Percentiles rank a stretch among this genome's conserved stretches.
Conservation (phyloP, 345 rosid species). For the Hibiscus tridactylites region DNA sequence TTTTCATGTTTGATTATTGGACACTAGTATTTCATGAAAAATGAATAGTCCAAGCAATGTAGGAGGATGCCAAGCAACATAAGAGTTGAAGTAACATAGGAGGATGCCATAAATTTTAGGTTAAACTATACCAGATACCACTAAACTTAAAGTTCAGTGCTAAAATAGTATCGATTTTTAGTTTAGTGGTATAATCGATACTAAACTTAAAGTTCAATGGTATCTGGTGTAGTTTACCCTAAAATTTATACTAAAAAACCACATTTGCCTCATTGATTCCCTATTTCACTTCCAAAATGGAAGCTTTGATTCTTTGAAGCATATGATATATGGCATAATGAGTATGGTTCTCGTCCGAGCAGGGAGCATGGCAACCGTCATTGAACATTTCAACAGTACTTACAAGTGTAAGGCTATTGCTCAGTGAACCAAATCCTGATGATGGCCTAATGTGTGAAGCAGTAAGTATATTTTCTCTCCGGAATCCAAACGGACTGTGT, state of each 20-base stretch:
- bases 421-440: conserved; percentile 78
- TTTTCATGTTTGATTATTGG: too few species aligned
- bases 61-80: too few species aligned
- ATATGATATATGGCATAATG: not conserved
- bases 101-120: not conserved
- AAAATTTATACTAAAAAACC: not conserved
- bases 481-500: not conserved
- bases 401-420: conserved; percentile 56
- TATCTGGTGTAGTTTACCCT: too few species aligned
- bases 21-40: too few species aligned
- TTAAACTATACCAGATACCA: too few species aligned
- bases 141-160: too few species aligned
- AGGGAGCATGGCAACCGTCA: conserved; percentile 95
- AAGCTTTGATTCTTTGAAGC: not conserved
- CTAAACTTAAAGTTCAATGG: too few species aligned
- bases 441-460: conserved; percentile 81
- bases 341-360: conserved; percentile 10
- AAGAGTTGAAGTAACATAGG: too few species aligned
- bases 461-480: conserved; percentile 34
- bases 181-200: too few species aligned
- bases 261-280: not conserved
- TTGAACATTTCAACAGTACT: conserved; percentile 73
- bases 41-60: too few species aligned
- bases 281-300: not conserved
- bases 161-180: too few species aligned